Base-by-base conservation (phyloP, 345 rosid genomes). In the Euphorbia pulcherrima region DNA sequence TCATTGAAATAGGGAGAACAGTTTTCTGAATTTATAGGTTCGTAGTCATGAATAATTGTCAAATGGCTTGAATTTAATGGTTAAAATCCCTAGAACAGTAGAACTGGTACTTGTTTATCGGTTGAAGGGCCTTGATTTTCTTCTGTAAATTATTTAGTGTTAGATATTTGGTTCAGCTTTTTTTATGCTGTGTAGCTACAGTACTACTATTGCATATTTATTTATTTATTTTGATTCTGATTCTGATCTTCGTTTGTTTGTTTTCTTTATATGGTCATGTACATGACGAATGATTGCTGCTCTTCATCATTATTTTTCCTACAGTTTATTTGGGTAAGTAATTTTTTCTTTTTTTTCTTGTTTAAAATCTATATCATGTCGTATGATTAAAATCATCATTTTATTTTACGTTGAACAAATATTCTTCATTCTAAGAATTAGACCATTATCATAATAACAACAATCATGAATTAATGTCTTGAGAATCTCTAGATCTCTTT, bases 271-370 rank as follows among this genome's bases (percentile, higher is more conserved):
- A 75, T 78, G 84, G 80, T 80, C 69, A 24, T 84, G 76, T 72
- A 60, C 70, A 59, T 54, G 70, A 37, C 66, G 73, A 79, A 85
- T 86, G 80, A 82, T 82, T 84, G 74, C 87, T 78, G 29, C 39
- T 75, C 80, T 62, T 84, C 68, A 35, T 71, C 71, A 73, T 77
- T 64, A 68, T 68, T 60, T 58, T 59, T 13, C 70, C 50, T 73
- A 54, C 92, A 88, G 96, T 90, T 66, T 90, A 90, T 79, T 83
- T 90, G 81, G 96, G 96, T 90, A 70, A 88, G 93, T 90, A 70
- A 88, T 91, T 72, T 69, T 17, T 18, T 69, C 44, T 14, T 17
- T 62, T 20, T 55, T 16, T 47, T 26, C 14, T 48, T 67, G 11
- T 44, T 24, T 30, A 13, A 9, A 18, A 50, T 33, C 6, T 60